Evolutionary conservation across 306 rosid species (phyloP).

Genomic region (Clitoria ternatea): DNA sequence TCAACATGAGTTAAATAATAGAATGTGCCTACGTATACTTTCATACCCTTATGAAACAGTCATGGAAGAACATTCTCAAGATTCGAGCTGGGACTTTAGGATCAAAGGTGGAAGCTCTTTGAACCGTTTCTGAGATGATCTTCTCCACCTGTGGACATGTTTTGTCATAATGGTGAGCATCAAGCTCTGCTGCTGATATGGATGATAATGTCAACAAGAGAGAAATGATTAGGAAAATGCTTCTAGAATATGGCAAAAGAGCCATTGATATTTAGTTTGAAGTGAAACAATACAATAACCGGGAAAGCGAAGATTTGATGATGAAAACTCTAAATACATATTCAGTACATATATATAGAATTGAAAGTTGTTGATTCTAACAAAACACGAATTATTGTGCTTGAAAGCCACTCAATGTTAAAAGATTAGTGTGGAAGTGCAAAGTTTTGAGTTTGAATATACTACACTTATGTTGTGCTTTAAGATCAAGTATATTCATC

Average conservation of each 20-base stretch:
- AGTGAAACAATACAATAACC: not conserved
- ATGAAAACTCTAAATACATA: slow-evolving; percentile 7
- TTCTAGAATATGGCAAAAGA: slow-evolving; percentile 17
- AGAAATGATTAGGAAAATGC: not conserved
- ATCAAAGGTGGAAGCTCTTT: slow-evolving; percentile 49
- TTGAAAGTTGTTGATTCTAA: not conserved
- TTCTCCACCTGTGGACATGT: slow-evolving; percentile 61
- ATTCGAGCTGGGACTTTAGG: slow-evolving; percentile 68
- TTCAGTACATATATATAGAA: slow-evolving; percentile 25
- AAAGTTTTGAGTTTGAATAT: slow-evolving; percentile 33
- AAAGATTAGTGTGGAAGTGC: slow-evolving; percentile 24
- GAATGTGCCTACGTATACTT: too few relatives aligned
- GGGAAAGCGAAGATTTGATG: not conserved
- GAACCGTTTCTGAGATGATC: slow-evolving; percentile 51
- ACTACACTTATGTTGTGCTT: slow-evolving; percentile 37
- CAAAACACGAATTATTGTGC: slow-evolving; percentile 25
- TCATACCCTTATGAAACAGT: slow-evolving; percentile 73
- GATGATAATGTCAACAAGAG: slow-evolving; percentile 22
- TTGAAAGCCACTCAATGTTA: slow-evolving; percentile 54
- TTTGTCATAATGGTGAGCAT: slow-evolving; percentile 40
- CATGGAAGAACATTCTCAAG: slow-evolving; percentile 77
- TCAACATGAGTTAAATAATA: not conserved
- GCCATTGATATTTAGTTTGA: slow-evolving; percentile 40
- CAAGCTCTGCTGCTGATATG: slow-evolving; percentile 34
- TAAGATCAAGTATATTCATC: slow-evolving; percentile 30